Base-by-base conservation (phyloP, 345 rosid genomes). In the Zanthoxylum bungeanum region DNA sequence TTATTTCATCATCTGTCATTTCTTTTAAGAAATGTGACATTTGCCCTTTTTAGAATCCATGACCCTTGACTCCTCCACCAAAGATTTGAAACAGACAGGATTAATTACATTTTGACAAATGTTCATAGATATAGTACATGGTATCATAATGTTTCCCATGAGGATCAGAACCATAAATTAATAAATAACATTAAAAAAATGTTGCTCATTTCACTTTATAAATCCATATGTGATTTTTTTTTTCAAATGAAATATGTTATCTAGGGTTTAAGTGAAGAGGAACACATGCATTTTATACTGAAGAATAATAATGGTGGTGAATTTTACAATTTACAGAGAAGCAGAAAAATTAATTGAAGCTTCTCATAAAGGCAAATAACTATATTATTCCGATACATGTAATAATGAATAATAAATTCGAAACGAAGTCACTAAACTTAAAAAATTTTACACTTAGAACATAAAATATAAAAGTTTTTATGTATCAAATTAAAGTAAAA, bases 21-120 rank as follows among this genome's bases (percentile, higher is more conserved):
- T 69, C 76, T 64, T 74, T 81, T 73, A 65, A 68, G 72, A 65
- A 44, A 61, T 1, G 60, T 44, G 24, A 39, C 73, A 51, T 67
- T 22, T 66, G 37, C 64, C 36, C 0, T 46, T 47, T 70, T n/a
- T n/a, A n/a, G 80, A 76, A 81, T 78, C 79, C 67, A 77, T 53
- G 82, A 75, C 75, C 84, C 79, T 85, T 82, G 92, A 88, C 89
- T 82, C 76, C 8, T 79, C 89, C 92, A 85, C 88, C 77, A 64
- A 37, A 42, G 34, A 73, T 65, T 74, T 78, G 76, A 76, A 76
- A 60, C n/a, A 21, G 59, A 61, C 64, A 39, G 70, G 59, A 71
- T 57, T 50, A 44, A 73, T 69, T 84, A 67, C 74, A 75, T 69
- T 76, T 71, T 76, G 37, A 17, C 61, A 57, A 30, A 57, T 57